These are phyloP conservation scores for Candida qinlingensis DNA, from an alignment of 805 yeast species.

Conservation along the genomic window DNA sequence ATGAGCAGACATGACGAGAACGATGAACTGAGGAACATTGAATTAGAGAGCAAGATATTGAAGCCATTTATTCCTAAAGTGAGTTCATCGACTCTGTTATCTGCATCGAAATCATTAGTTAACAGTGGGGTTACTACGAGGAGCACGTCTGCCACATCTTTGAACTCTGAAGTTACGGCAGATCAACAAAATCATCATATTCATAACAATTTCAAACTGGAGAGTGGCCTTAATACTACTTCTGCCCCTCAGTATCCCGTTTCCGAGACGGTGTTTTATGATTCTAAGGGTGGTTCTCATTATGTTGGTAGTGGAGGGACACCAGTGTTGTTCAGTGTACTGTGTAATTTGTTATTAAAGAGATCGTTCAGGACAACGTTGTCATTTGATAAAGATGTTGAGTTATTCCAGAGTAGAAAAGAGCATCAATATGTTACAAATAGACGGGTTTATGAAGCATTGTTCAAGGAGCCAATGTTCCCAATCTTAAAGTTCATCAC, in stretches of 20 bases:
- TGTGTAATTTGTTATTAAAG: slow-evolving; percentile 36
- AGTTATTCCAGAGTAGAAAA: slow-evolving; percentile 16
- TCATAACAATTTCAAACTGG: neutral
- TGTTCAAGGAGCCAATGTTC: slow-evolving; percentile 24
- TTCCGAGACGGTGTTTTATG: slow-evolving; percentile 33
- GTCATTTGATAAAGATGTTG: slow-evolving; percentile 30
- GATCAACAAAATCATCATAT: neutral
- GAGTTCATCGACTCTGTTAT: neutral
- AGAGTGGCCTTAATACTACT: neutral
- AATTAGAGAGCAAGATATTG: slow-evolving; percentile 17
- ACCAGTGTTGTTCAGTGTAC: slow-evolving; percentile 36
- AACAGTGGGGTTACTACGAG: neutral
- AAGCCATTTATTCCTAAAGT: slow-evolving; percentile 19
- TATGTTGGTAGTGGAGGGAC: slow-evolving; percentile 44
- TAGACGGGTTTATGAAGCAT: slow-evolving; percentile 7
- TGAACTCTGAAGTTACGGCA: neutral
- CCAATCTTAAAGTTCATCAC: slow-evolving; percentile 33
- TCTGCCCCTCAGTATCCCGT: slow-evolving; percentile 4
- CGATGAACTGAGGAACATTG: slow-evolving; percentile 13
- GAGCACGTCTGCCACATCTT: neutral
- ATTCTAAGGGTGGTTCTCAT: slow-evolving; percentile 41
- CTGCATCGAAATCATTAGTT: neutral
- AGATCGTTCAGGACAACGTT: slow-evolving; percentile 30
- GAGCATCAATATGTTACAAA: slow-evolving; percentile 9
- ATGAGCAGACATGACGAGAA: slow-evolving; percentile 8